Percentiles rank a stretch among this genome's conserved stretches.
phyloP scores from a whole-genome alignment of 768 basidiomycete species.

The Inosperma sp. region DNA sequence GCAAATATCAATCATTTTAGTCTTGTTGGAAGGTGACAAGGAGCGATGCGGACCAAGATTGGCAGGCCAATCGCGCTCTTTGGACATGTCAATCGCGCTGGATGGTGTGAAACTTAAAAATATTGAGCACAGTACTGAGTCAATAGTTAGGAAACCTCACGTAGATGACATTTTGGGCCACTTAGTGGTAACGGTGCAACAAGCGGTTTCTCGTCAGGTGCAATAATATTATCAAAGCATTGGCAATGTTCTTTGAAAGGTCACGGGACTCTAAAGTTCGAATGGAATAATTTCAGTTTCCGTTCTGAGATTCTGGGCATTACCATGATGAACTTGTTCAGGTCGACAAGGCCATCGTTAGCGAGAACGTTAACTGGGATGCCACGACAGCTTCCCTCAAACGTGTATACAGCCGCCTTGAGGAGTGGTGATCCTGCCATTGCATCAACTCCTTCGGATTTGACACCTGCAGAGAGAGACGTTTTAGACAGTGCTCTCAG shows the following conservation, averaged over 20 bases:
- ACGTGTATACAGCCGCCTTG: conserved; percentile 43
- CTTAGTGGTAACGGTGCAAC: conserved; percentile 9
- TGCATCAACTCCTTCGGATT: conserved; percentile 49
- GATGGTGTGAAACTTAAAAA: conserved; percentile 53
- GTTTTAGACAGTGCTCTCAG: conserved; percentile 66
- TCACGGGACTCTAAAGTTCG: too few relatives aligned
- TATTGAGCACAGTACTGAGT: background rate
- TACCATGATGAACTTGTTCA: too few relatives aligned
- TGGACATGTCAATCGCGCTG: conserved; percentile 51
- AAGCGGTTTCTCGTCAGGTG: conserved; percentile 13
- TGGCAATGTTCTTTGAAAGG: too few relatives aligned
- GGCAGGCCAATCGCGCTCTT: conserved; percentile 70
- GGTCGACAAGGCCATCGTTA: background rate
- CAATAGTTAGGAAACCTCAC: conserved; percentile 25
- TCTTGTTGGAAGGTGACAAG: background rate
- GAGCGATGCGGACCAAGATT: conserved; percentile 45
- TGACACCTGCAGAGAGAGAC: conserved; percentile 46
- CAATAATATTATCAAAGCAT: too few relatives aligned
- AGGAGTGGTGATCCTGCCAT: conserved; percentile 36
- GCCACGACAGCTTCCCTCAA: conserved; percentile 30
- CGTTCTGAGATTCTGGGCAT: too few relatives aligned
- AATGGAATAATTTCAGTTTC: too few relatives aligned
- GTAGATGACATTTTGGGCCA: conserved; percentile 34
- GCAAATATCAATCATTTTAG: background rate
- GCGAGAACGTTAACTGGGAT: conserved; percentile 2